Conservation (phyloP, 2,329 filamentous ascomycete species). For the Colletotrichum tabaci region DNA sequence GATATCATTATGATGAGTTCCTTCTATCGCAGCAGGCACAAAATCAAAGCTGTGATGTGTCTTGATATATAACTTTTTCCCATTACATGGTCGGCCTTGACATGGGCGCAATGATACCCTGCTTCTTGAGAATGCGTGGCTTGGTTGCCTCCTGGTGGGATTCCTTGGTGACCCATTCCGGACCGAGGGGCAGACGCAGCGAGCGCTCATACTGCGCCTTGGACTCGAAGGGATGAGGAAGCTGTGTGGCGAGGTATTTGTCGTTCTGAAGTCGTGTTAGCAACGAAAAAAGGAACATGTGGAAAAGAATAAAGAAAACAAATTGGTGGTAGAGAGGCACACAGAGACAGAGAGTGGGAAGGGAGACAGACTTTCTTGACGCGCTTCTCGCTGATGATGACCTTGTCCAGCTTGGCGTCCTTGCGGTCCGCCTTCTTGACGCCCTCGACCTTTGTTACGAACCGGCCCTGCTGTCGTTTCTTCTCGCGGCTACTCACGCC, state of each 20-base stretch:
- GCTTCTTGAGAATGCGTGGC: conserved; percentile 91
- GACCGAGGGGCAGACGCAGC: conserved; percentile 87
- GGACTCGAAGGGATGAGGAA: conserved; percentile 93
- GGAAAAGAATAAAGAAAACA: neutral
- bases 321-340: neutral
- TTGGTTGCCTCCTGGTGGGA: conserved; percentile 92
- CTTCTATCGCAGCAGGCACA: neutral
- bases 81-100: conserved; percentile 74
- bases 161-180: conserved; percentile 97
- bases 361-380: conserved; percentile 81
- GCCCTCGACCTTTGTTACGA: conserved; percentile 78
- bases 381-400: conserved; percentile 93
- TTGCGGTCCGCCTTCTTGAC: conserved; percentile 83
- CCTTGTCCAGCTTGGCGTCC: conserved; percentile 85
- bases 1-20: conserved; percentile 10
- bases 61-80: neutral
- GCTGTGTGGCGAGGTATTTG: conserved; percentile 85
- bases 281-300: conserved; percentile 6
- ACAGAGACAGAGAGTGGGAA: neutral
- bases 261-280: conserved; percentile 71
- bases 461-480: conserved; percentile 73
- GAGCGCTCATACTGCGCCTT: conserved; percentile 91
- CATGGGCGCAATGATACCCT: conserved; percentile 91
- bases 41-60: neutral
- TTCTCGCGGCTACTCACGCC: conserved; percentile 81